Conservation (phyloP, 176 grass and related monocot genomes). For the Oryza rufipogon region DNA sequence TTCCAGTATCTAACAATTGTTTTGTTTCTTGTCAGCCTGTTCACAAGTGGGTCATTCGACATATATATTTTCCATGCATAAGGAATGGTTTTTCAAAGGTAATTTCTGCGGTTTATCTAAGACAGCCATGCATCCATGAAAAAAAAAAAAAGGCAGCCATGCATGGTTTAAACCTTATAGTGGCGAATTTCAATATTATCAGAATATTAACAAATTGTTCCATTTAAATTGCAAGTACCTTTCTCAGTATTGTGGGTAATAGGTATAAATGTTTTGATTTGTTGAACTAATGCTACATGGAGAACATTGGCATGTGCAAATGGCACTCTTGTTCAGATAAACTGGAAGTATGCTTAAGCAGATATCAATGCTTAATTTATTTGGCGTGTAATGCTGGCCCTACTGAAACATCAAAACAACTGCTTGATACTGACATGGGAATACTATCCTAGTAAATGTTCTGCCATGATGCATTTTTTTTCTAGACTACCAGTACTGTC, state of each 20-base stretch:
- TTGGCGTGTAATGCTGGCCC: background rate
- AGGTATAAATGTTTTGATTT: constrained; percentile 28
- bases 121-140: background rate
- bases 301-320: constrained; percentile 13
- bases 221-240: background rate
- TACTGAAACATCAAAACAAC: background rate
- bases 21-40: constrained; percentile 77
- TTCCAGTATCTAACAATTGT: constrained; percentile 35
- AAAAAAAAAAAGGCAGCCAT: background rate
- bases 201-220: background rate
- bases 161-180: background rate
- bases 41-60: constrained; percentile 95
- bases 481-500: background rate
- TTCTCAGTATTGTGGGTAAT: background rate
- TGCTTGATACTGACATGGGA: background rate
- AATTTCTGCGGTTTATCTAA: constrained; percentile 37
- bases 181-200: background rate
- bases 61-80: constrained; percentile 94
- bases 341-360: background rate
- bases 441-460: too few relatives aligned
- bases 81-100: constrained; percentile 86
- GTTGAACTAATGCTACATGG: constrained; percentile 5
- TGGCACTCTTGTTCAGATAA: constrained; percentile 9
- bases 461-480: too few relatives aligned
- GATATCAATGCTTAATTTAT: constrained; percentile 10